These are phyloP conservation scores for Curvularia verruculosa DNA, from an alignment of 2,329 filamentous ascomycete species.

Conservation along the genomic window DNA sequence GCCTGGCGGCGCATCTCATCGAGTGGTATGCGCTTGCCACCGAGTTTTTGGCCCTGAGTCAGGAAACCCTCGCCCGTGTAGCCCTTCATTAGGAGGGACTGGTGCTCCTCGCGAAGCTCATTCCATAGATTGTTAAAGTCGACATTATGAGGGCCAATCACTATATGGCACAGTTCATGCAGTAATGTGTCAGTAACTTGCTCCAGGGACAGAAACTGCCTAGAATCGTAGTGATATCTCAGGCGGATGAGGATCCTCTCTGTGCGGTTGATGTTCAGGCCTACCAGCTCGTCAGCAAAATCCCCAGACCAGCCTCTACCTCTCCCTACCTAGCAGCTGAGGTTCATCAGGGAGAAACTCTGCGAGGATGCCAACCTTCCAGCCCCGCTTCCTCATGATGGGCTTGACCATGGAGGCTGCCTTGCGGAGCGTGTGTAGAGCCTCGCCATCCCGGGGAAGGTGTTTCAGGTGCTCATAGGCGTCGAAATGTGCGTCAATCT, in stretches of 20 bases:
- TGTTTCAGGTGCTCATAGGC: slow-evolving; percentile 58
- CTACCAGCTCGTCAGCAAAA: slow-evolving; percentile 43
- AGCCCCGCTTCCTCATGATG: slow-evolving; percentile 86
- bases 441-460: slow-evolving; percentile 53
- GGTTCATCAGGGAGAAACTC: slow-evolving; percentile 83
- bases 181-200: slow-evolving; percentile 88
- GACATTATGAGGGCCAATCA: slow-evolving; percentile 80
- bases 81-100: slow-evolving; percentile 76
- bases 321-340: slow-evolving; percentile 69
- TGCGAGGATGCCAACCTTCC: slow-evolving; percentile 77
- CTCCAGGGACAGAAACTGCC: slow-evolving; percentile 80
- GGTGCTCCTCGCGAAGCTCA: slow-evolving; percentile 83
- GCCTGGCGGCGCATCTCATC: slow-evolving; percentile 78
- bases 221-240: slow-evolving; percentile 74
- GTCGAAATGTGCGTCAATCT: slow-evolving; percentile 57
- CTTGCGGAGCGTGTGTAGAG: slow-evolving; percentile 71
- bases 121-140: slow-evolving; percentile 89
- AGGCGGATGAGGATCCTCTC: slow-evolving; percentile 82
- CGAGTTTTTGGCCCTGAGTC: slow-evolving; percentile 74
- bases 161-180: slow-evolving; percentile 89
- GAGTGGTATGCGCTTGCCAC: slow-evolving; percentile 61
- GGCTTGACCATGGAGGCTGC: slow-evolving; percentile 90
- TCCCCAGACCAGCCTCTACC: background rate
- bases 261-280: slow-evolving; percentile 78
- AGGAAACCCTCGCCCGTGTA: slow-evolving; percentile 92